Percentiles rank a stretch among this genome's conserved stretches.
Evolutionary conservation across 2,329 filamentous ascomycete species (phyloP).

Genomic region (Fusarium solani-melongenae): DNA sequence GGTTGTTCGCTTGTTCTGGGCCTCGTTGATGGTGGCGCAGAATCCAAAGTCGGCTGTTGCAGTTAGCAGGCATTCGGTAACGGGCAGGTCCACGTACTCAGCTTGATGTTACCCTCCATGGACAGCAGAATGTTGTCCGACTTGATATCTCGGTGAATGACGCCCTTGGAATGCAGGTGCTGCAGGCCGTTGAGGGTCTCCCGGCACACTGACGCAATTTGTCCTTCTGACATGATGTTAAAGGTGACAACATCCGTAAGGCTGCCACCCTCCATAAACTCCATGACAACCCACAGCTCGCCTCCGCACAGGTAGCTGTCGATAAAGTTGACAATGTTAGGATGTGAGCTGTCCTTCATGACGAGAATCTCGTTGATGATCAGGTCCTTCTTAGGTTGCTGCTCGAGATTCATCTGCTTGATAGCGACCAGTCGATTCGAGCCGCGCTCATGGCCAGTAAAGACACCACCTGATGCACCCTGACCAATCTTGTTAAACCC

Average conservation of each 20-base stretch:
- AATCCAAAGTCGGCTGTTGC: slow-evolving; percentile 92
- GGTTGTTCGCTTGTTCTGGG: slow-evolving; percentile 95
- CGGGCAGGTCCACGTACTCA: slow-evolving; percentile 72
- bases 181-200: slow-evolving; percentile 93
- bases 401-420: slow-evolving; percentile 99
- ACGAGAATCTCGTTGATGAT: slow-evolving; percentile 99
- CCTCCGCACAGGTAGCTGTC: slow-evolving; percentile 92
- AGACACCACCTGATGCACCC: slow-evolving; percentile 95
- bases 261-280: slow-evolving; percentile 99
- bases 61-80: slow-evolving; percentile 50
- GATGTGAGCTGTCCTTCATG: slow-evolving; percentile 98
- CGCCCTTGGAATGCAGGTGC: slow-evolving; percentile 95
- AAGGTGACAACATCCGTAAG: slow-evolving; percentile 98
- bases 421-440: slow-evolving; percentile 93
- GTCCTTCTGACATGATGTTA: slow-evolving; percentile 98
- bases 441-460: slow-evolving; percentile 85
- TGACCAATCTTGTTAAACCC: slow-evolving; percentile 96
- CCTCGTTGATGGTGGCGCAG: slow-evolving; percentile 97
- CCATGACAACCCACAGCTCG: slow-evolving; percentile 99
- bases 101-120: slow-evolving; percentile 94
- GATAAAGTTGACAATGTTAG: slow-evolving; percentile 99
- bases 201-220: slow-evolving; percentile 94
- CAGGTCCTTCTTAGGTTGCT: slow-evolving; percentile 98
- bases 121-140: slow-evolving; percentile 97
- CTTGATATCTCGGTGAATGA: slow-evolving; percentile 99